phyloP scores from a whole-genome alignment of 2,329 filamentous ascomycete genomes.

The Xylaria sp. region DNA sequence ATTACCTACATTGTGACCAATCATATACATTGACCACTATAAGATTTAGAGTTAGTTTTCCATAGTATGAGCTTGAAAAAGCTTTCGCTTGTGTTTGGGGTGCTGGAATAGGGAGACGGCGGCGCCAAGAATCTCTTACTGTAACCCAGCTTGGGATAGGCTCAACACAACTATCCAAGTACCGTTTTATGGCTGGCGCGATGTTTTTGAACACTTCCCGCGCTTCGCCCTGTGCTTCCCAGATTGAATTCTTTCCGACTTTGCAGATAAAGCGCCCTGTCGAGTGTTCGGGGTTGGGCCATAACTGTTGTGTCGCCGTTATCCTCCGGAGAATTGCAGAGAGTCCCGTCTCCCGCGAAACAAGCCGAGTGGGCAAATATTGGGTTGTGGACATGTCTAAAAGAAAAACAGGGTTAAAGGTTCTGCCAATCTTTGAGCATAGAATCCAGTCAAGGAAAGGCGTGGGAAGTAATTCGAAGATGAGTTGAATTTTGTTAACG shows the following conservation, averaged over 20 bases:
- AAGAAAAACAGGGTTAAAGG: neutral
- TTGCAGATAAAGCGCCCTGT: constrained; percentile 11
- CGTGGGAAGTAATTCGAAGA: neutral
- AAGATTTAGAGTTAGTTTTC: neutral
- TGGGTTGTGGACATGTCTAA: constrained; percentile 6
- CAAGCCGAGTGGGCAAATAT: neutral
- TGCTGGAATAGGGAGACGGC: neutral
- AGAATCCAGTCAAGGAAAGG: neutral
- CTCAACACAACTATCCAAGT: constrained; percentile 10
- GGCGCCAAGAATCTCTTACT: neutral
- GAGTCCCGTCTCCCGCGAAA: constrained; percentile 5
- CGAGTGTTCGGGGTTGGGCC: constrained; percentile 13
- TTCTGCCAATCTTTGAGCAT: neutral
- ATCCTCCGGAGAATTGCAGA: constrained; percentile 8
- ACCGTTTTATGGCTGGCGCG: constrained; percentile 11
- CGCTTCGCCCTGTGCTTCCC: constrained; percentile 12
- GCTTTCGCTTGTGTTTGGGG: too few species aligned
- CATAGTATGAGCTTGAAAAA: neutral
- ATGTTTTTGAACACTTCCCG: constrained; percentile 6
- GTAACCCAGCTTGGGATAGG: constrained; percentile 16
- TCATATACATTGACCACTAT: constrained; percentile 18
- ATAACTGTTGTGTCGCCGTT: neutral
- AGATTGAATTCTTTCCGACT: constrained; percentile 7
- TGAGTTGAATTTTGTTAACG: neutral
- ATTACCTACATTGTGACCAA: neutral